Conservation (phyloP, 352 stramenopile species). For the Phytopythium sindhum region DNA sequence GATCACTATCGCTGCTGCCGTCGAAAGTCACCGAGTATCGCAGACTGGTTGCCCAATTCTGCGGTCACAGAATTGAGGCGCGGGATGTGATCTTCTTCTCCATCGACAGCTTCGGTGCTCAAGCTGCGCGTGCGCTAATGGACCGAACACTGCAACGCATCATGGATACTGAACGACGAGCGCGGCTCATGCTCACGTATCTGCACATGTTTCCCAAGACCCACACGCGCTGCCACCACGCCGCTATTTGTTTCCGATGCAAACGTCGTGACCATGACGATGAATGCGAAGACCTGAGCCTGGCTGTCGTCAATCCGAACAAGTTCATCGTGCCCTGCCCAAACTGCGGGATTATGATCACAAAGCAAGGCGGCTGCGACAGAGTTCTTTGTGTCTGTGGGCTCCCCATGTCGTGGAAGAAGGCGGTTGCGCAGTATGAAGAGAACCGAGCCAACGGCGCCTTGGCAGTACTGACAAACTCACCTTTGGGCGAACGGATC, state of each 20-base stretch:
- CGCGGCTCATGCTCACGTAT: slow-evolving; percentile 30
- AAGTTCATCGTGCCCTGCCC: not conserved
- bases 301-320: slow-evolving; percentile 13
- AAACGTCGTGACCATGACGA: slow-evolving; percentile 32
- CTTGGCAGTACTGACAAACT: too few species aligned
- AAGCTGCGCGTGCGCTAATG: slow-evolving; percentile 11
- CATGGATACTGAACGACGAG: slow-evolving; percentile 33
- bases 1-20: too few species aligned
- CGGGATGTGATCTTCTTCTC: slow-evolving; percentile 15
- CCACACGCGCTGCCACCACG: slow-evolving; percentile 30
- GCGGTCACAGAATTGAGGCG: slow-evolving; percentile 14
- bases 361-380: too few species aligned
- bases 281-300: slow-evolving; percentile 10
- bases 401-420: too few species aligned
- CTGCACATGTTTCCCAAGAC: slow-evolving; percentile 23
- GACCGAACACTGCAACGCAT: slow-evolving; percentile 17
- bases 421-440: too few species aligned
- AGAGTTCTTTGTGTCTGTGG: too few species aligned
- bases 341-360: not conserved
- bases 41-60: slow-evolving; percentile 17
- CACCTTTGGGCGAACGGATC: too few species aligned
- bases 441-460: too few species aligned
- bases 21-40: slow-evolving; percentile 15
- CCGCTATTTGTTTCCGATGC: slow-evolving; percentile 47
- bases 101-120: slow-evolving; percentile 3